Evolutionary conservation across 2,329 filamentous ascomycete species (phyloP), one percentile per base, ranked within the genome.

Genomic region (Penicillium polonicum): DNA sequence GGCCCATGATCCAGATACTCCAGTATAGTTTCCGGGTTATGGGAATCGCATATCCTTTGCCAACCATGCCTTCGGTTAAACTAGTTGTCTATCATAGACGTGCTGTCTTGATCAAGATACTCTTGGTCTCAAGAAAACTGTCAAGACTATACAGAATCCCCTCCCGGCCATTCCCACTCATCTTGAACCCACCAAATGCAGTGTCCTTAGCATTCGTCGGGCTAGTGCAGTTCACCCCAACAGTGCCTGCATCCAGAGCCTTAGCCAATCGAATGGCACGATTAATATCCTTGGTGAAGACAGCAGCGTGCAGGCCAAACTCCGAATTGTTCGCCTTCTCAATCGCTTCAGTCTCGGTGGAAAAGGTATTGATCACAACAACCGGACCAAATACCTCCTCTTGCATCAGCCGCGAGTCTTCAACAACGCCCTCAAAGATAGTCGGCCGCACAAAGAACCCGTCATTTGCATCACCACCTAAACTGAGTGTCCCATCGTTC

Each of bases 391-490:
- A 79, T 12, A 79, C 68, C 62, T 79, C 77, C 44, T 79, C 76
- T 31, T 61, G 68, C 63, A 74, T 69, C 36, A 78, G 46, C 23
- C 59, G 62, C 39, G 73, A 65, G 25, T 63, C 55, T 21, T 70
- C 65, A 31, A 80, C 84, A 63, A 93, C 88, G 69, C 89, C 85
- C 76, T 84, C 87, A 81, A 83, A 91, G 78, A 95, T 90, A 70
- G 91, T 95, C 39, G 91, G 91, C 80, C 92, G 82, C 76, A 95
- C 91, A 81, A 94, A 95, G 84, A 89, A 93, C 58, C 90, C 90
- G 81, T 91, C 87, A 68, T 83, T 77, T 51, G 89, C 89, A 73
- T 88, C 87, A 65, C 86, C 87, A 61, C 86, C 87, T 48, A 80
- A 82, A 65, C 85, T 85, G 61, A 93, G 71, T 49, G 84, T 85